A percentile compares a stretch with the other conserved stretches of the same genome.
Conservation (phyloP, 2,329 filamentous ascomycete species). For the Clonostachys chloroleuca region DNA sequence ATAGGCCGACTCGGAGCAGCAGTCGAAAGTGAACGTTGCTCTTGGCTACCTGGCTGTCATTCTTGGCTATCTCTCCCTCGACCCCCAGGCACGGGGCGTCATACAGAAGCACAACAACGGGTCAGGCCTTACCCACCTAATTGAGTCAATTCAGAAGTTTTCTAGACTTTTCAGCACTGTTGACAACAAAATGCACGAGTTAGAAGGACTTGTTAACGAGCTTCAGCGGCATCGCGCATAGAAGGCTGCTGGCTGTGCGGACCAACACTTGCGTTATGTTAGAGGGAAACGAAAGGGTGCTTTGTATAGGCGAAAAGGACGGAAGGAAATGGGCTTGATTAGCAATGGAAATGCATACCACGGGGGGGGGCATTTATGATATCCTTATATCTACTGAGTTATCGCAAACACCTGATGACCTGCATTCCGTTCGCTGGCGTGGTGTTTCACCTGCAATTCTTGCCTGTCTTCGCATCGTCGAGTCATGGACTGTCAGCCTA, state of each 20-base stretch:
- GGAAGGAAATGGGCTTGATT: not conserved
- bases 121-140: constrained; percentile 37
- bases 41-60: constrained; percentile 84
- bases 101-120: constrained; percentile 35
- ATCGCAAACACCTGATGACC: no score
- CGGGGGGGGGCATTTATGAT: no score
- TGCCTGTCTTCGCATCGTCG: no score
- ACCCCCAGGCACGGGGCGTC: constrained; percentile 33
- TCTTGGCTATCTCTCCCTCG: constrained; percentile 73
- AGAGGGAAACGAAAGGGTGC: not conserved
- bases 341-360: no score
- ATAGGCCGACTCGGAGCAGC: constrained; percentile 67
- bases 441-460: no score
- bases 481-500: no score
- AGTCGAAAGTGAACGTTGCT: constrained; percentile 75
- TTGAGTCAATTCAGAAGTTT: constrained; percentile 51
- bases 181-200: constrained; percentile 34
- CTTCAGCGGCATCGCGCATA: constrained; percentile 12
- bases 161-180: constrained; percentile 45
- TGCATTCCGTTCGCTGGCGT: no score
- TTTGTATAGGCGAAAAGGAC: not conserved
- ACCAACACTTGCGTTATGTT: not conserved
- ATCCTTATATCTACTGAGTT: no score
- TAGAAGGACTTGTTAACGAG: constrained; percentile 29
- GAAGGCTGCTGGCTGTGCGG: not conserved